Conservation (phyloP, 129 eudicot species). For the Gnaphalium uliginosum region DNA sequence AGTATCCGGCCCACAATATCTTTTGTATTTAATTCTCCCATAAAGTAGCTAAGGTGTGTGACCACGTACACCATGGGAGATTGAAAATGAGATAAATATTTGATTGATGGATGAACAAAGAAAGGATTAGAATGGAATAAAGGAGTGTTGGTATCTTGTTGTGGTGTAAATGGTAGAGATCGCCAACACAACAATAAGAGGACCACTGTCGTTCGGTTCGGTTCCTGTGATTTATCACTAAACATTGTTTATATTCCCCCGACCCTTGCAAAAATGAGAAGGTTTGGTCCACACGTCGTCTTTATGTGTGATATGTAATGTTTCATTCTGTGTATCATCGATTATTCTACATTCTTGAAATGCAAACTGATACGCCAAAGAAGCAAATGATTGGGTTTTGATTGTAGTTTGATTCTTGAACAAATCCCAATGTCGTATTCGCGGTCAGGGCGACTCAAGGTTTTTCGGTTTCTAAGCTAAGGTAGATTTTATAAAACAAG, state of each 20-base stretch:
- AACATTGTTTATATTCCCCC: constrained; percentile 24
- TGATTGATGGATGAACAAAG: constrained; percentile 9
- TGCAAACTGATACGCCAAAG: background rate
- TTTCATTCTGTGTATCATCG: constrained; percentile 14
- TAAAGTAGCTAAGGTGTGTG: constrained; percentile 31
- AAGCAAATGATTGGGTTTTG: background rate
- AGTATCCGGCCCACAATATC: constrained; percentile 11
- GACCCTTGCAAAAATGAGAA: constrained; percentile 15
- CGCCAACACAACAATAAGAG: constrained; percentile 30
- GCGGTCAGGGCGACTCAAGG: no score
- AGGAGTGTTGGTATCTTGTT: constrained; percentile 28
- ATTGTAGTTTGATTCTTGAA: background rate
- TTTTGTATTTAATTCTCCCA: constrained; percentile 23
- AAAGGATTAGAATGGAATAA: constrained; percentile 47
- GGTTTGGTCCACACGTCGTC: constrained; percentile 18
- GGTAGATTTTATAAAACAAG: no score
- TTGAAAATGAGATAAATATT: constrained; percentile 17
- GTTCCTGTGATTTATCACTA: constrained; percentile 23
- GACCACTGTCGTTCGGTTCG: constrained; percentile 32
- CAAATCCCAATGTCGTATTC: no score
- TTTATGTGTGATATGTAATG: constrained; percentile 7
- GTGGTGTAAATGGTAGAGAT: constrained; percentile 26
- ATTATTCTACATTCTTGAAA: constrained; percentile 5
- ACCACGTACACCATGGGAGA: constrained; percentile 40
- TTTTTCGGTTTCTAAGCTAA: no score